phyloP scores from a whole-genome alignment of 2,329 filamentous ascomycete species.

The Beauveria bassiana region DNA sequence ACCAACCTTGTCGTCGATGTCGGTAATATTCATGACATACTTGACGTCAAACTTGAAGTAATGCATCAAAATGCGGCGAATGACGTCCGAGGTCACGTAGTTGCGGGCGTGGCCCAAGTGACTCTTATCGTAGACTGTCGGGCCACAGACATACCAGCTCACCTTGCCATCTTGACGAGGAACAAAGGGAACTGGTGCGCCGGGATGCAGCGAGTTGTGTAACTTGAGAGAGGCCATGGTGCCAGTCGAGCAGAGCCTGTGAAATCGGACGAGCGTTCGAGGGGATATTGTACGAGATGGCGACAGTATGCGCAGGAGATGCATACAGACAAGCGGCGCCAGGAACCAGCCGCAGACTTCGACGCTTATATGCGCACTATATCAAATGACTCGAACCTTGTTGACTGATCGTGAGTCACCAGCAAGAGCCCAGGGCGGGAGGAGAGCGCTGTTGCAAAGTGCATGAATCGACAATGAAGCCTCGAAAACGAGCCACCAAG shows the following conservation, averaged over 20 bases:
- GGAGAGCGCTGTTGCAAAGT: background rate
- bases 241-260: slow-evolving; percentile 27
- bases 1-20: slow-evolving; percentile 65
- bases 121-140: slow-evolving; percentile 76
- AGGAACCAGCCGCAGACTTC: background rate
- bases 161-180: slow-evolving; percentile 65
- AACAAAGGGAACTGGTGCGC: slow-evolving; percentile 64
- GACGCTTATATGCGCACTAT: background rate
- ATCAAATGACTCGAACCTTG: background rate
- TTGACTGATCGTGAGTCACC: slow-evolving; percentile 7
- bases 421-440: background rate
- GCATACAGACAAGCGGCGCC: slow-evolving; percentile 21
- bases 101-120: slow-evolving; percentile 81
- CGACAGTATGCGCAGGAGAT: slow-evolving; percentile 23
- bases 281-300: slow-evolving; percentile 22
- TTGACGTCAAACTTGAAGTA: slow-evolving; percentile 78
- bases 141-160: slow-evolving; percentile 84
- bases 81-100: slow-evolving; percentile 85
- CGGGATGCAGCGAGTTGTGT: slow-evolving; percentile 70
- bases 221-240: slow-evolving; percentile 57
- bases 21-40: slow-evolving; percentile 92
- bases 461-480: slow-evolving; percentile 3
- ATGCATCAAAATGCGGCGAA: slow-evolving; percentile 71
- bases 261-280: slow-evolving; percentile 21
- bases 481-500: slow-evolving; percentile 6